Base-by-base conservation (phyloP, 139 green algal genomes). In the Bryopsis sp. region DNA sequence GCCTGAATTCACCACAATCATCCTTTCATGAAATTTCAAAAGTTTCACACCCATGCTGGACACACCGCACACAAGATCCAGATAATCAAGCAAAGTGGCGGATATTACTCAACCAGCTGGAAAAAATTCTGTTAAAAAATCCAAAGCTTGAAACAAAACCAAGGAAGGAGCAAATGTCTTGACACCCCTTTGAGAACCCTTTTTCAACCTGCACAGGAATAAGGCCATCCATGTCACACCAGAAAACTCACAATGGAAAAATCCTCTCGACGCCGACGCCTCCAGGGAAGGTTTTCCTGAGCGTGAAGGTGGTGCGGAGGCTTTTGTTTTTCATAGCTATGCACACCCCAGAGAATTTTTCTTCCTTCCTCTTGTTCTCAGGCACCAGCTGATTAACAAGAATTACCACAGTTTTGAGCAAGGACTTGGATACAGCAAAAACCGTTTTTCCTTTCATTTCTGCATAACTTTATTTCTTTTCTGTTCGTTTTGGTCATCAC, bases 261-360 rank as follows among this genome's bases (percentile, higher is more conserved):
- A 28, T 46, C 33, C 59, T 67, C 33, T 67, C 59, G 5, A 67
- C 59, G 19, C 33, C 59, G 5, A 26, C 24, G 29, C 11, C 7
- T 11, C 24, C 24, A n/a, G 31, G 19, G 28, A 26, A 67, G 15
- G 59, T 67, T 31, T 67, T 67, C 8, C 59, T 11, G 5, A 67
- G 7, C 28, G 19, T 67, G 33, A 67, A 67, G 33, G 28, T 67
- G 22, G 33, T 39, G 7, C 59, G 32, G n/a, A 39, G 43, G 32
- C 59, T 26, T 31, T 67, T 67, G 22, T n/a, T 48, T 47, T 67
- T 67, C 59, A 15, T 43, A 26, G 59, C 59, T 26, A 67, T 67
- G 33, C 59, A 67, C 31, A 67, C 7, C 59, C 59, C 59, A 15
- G 31, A 15, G 33, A 47, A 67, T 15, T 67, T 31, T 8, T 39